Evolutionary conservation across 352 stramenopile species (phyloP).

Genomic region (Pythium apleroticum): DNA sequence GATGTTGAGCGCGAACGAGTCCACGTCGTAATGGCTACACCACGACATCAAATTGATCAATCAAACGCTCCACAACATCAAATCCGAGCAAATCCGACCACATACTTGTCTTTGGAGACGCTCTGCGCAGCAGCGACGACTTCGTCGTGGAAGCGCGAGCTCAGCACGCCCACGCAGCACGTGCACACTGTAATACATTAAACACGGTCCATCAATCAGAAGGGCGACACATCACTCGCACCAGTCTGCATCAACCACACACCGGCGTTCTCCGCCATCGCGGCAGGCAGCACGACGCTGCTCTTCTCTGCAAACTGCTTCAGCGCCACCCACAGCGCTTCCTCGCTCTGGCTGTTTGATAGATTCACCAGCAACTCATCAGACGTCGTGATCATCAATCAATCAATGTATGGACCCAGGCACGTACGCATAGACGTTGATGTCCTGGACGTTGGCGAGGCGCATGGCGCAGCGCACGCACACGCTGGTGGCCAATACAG

Average conservation of each 20-base stretch:
- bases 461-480: slow-evolving; percentile 74
- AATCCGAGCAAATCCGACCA: not conserved
- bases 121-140: slow-evolving; percentile 43
- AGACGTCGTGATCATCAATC: not conserved
- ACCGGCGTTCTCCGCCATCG: slow-evolving; percentile 11
- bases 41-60: not conserved
- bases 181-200: slow-evolving; percentile 41
- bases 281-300: slow-evolving; percentile 19
- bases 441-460: slow-evolving; percentile 48
- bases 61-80: not conserved
- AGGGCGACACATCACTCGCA: not conserved
- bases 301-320: slow-evolving; percentile 8
- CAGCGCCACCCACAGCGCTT: slow-evolving; percentile 13
- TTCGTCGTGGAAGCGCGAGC: slow-evolving; percentile 40
- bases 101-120: slow-evolving; percentile 37
- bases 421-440: slow-evolving; percentile 56
- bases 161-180: slow-evolving; percentile 72
- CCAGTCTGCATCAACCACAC: not conserved
- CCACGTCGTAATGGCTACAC: slow-evolving; percentile 62
- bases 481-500: slow-evolving; percentile 31
- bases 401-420: not conserved
- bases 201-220: not conserved
- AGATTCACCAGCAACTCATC: not conserved
- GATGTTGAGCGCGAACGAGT: slow-evolving; percentile 74
- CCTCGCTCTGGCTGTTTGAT: slow-evolving; percentile 20